Evolutionary conservation across 2,329 filamentous ascomycete species (phyloP).

Genomic region (Pyrenophora teres): DNA sequence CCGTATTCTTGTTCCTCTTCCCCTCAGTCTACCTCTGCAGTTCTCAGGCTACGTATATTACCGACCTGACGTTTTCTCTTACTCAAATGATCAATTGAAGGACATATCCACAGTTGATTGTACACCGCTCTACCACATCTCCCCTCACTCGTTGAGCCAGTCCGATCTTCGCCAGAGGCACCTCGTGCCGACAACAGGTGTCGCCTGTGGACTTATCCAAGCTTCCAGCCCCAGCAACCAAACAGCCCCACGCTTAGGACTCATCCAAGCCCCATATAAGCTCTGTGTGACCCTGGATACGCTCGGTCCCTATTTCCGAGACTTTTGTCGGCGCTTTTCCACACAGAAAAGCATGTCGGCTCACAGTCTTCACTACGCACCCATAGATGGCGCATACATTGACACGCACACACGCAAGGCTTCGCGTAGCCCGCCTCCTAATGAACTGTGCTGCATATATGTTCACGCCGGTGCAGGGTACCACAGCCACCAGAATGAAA

Average conservation of each 20-base stretch:
- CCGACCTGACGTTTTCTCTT: constrained; percentile 8
- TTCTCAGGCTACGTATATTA: constrained; percentile 7
- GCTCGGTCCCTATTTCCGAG: constrained; percentile 29
- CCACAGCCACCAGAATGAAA: constrained; percentile 86
- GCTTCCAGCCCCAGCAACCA: background rate
- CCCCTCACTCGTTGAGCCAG: background rate
- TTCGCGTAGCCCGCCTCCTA: constrained; percentile 43
- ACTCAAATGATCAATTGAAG: constrained; percentile 15
- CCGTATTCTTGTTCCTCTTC: constrained; percentile 15
- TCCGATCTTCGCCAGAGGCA: no score
- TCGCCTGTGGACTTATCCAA: background rate
- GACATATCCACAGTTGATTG: background rate
- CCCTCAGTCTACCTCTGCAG: constrained; percentile 14
- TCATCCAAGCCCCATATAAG: background rate
- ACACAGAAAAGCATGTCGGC: constrained; percentile 34
- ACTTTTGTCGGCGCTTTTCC: constrained; percentile 35
- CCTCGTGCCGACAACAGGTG: background rate
- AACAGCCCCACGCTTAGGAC: background rate
- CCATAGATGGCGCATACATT: constrained; percentile 29
- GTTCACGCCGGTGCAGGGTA: constrained; percentile 95
- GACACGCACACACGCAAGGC: constrained; percentile 46
- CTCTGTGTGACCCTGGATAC: constrained; percentile 19
- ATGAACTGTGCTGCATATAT: constrained; percentile 76
- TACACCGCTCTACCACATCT: background rate
- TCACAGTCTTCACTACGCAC: constrained; percentile 18